Base-by-base conservation (phyloP, 1,139 yeast genomes). In the Yamadazyma triangularis region DNA sequence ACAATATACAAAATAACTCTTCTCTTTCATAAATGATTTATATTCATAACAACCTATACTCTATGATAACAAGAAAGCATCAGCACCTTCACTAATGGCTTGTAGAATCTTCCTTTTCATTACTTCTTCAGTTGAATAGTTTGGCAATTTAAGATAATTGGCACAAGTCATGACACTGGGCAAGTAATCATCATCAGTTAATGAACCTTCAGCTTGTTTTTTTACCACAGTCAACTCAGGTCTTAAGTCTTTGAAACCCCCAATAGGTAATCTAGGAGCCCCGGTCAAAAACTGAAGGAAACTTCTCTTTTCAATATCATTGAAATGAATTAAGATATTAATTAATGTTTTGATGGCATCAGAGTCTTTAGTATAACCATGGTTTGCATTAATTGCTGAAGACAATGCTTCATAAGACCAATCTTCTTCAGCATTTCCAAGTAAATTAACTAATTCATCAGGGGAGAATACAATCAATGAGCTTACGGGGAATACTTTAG, bases 131-230 rank as follows among this genome's bases (percentile, higher is more conserved):
- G 74, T 63, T 2, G 87, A 72, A 51, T 91, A 91, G 39, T 82
- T 76, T 2, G 98, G 98, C 18, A 91, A 61, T 55, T 91, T 91
- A 42, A 91, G 69, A 51, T 91, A 91, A 53, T 91, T 91, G 4
- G 95, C 97, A 64, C 98, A 91, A 0, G 98, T 91, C 98, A 91
- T 91, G 3, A 91, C 98, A 59, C 96, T 87, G 2, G 98, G 98
- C 36, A 91, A 64, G 48, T 83, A 88, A 41, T 81, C 89, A 54
- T 91, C 95, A n/a, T 87, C 75, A 13, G 63, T 57, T 29, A 73
- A 52, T 1, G 75, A 77, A 34, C 70, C 78, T 38, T 89, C 96
- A 8, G 83, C 73, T 33, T 73, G 79, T 47, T 87, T 87, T 42
- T 88, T 64, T 2, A 91, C 98, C 26, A 91, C 91, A 0, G 97